These are phyloP conservation scores for Chrysanthemum makinoi DNA, from an alignment of 129 eudicot genomes.

Conservation along the genomic window DNA sequence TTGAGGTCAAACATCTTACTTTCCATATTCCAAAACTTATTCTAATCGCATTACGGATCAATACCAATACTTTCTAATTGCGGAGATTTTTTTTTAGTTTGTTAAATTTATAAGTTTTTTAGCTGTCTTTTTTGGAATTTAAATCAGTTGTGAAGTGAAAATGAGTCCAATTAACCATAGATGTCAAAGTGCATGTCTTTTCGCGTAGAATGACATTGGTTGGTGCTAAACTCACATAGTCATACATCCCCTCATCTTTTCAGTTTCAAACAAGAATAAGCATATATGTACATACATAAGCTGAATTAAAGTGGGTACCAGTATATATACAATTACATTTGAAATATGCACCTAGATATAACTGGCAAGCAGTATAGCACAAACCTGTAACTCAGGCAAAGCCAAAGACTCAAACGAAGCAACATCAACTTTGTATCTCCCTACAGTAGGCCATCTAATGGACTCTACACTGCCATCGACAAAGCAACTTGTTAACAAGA, in stretches of 20 bases:
- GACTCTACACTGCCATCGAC: conserved; percentile 67
- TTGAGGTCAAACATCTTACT: conserved; percentile 19
- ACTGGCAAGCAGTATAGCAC: conserved; percentile 13
- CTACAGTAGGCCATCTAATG: conserved; percentile 77
- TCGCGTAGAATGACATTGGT: neutral
- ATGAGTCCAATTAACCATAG: conserved; percentile 16
- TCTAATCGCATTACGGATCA: neutral
- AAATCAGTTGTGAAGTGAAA: neutral
- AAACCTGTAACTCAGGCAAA: conserved; percentile 88
- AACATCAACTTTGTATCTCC: conserved; percentile 73
- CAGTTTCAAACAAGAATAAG: neutral
- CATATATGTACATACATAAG: neutral
- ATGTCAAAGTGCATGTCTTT: conserved; percentile 5
- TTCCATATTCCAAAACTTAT: neutral
- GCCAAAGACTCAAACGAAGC: conserved; percentile 86
- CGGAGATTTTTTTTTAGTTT: neutral
- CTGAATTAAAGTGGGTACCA: neutral
- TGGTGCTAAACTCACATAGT: neutral
- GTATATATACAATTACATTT: neutral
- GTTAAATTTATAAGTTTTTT: neutral
- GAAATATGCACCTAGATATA: neutral
- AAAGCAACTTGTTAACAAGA: conserved; percentile 12
- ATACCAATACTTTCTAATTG: neutral
- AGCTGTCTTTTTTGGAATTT: neutral
- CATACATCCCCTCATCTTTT: neutral